phyloP scores from a whole-genome alignment of 2,329 filamentous ascomycete genomes.

The Leptographium radiaticola region DNA sequence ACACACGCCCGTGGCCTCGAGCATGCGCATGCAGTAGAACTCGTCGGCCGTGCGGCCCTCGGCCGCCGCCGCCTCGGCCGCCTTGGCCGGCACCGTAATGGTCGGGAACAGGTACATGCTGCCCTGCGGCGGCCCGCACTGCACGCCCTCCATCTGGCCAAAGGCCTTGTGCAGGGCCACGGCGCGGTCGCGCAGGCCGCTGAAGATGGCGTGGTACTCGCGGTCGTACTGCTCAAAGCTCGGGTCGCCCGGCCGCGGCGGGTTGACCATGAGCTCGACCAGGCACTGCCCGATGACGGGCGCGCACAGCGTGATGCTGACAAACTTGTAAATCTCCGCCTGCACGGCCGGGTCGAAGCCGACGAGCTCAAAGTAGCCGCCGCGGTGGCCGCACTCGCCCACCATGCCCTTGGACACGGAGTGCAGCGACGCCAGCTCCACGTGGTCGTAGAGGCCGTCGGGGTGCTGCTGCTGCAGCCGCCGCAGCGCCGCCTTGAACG shows the following conservation, averaged over 20 bases:
- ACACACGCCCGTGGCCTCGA: slow-evolving; percentile 90
- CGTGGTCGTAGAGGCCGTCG: slow-evolving; percentile 64
- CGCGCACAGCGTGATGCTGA: slow-evolving; percentile 91
- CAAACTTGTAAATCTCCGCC: slow-evolving; percentile 95
- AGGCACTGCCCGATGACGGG: slow-evolving; percentile 93
- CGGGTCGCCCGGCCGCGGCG: slow-evolving; percentile 69
- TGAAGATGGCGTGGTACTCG: slow-evolving; percentile 75
- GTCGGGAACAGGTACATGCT: slow-evolving; percentile 99
- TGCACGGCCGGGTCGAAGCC: slow-evolving; percentile 78
- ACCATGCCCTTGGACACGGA: slow-evolving; percentile 97
- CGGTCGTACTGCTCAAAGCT: slow-evolving; percentile 71
- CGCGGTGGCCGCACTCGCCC: slow-evolving; percentile 93
- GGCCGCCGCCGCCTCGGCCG: slow-evolving; percentile 58
- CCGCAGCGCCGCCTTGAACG: slow-evolving; percentile 83
- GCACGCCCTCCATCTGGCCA: slow-evolving; percentile 86
- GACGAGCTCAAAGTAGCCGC: slow-evolving; percentile 92
- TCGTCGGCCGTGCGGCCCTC: slow-evolving; percentile 72
- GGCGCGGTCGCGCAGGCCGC: slow-evolving; percentile 67
- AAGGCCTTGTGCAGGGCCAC: slow-evolving; percentile 83
- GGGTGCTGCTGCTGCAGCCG: slow-evolving; percentile 63
- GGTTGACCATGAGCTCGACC: slow-evolving; percentile 96
- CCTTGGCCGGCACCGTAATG: slow-evolving; percentile 67
- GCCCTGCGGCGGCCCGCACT: slow-evolving; percentile 80
- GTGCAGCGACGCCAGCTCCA: slow-evolving; percentile 88
- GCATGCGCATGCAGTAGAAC: slow-evolving; percentile 82